Evolutionary conservation across 2,329 filamentous ascomycete genomes (phyloP), one percentile per base, ranked within the genome.

Genomic region (Cladosporium sp.): DNA sequence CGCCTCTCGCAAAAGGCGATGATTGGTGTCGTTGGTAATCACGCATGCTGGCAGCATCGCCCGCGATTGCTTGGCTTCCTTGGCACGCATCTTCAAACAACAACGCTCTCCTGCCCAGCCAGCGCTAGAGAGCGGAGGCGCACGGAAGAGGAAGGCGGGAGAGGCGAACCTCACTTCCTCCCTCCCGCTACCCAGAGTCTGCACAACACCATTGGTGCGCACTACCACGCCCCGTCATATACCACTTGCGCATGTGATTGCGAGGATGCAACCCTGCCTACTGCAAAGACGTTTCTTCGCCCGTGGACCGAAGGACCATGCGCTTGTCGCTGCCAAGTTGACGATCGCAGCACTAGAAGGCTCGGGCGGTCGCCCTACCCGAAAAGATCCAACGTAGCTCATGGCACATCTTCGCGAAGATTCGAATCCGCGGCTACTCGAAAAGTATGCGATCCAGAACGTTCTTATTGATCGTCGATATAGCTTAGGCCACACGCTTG

Each of bases 161-260:
- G 13, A 38, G n/a, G 2, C 34, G 34, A 38, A 38, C 35, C 35
- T 38, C 35, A 38, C 35, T 38, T 38, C 11, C 35, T 38, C n/a
- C 35, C 22, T 28, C 22, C 34, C 10, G 34, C 34, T 35, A 35
- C 9, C 10, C 34, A 11, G n/a, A 11, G n/a, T 7, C 16, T 38
- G 13, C n/a, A 14, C 4, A 14, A 14, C n/a, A 14, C 35, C 4
- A n/a, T n/a, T n/a, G 35, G n/a, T 14, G 8, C 35, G 11, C 10
- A 13, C 8, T 13, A 14, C 32, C 42, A 22, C 9, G 11, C 42
- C 4, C 13, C 19, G 2, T 31, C 11, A 50, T 50, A 42, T 22
- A 50, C 22, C 40, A 43, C 35, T 14, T n/a, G 13, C 35, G 35
- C 35, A 38, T 38, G 35, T 43, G 48, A 50, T 50, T 43, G 32